Base-by-base conservation (phyloP, 2,329 filamentous ascomycete species). In the Fusarium denticulatum region DNA sequence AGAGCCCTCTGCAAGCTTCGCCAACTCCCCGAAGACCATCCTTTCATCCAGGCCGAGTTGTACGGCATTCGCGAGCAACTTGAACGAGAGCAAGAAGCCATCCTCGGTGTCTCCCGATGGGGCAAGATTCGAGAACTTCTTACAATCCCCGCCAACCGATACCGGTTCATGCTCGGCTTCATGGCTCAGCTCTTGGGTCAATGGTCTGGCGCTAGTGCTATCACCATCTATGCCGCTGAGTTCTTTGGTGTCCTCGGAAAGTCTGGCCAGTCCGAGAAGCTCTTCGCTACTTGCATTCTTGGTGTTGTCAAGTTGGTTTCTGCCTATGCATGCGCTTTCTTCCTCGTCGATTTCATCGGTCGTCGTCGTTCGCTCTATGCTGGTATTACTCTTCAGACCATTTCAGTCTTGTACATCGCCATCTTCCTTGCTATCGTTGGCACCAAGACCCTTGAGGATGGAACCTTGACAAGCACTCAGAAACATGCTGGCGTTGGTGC, bases 171-270 rank as follows among this genome's bases (percentile, higher is more conserved):
- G 66, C 57, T 69, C 2, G 66, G 66, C 12, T 69, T 69, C 9
- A 69, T 69, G 66, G 66, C 66, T 4, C 66, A 69, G 18, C 57
- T 69, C 5, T 20, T 69, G 2, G 66, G 66, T 4, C 66, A 69
- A 12, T 69, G 66, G 66, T 69, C 66, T 3, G 66, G 66, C 1
- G 66, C 66, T 3, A 69, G 64, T 11, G 66, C 66, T 3, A 69
- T 69, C 1, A 69, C 66, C 0, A 69, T 69, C 10, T 69, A 69
- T 2, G 66, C 66, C 1, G 66, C 58, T 3, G 64, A 69, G 28
- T 69, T 69, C 64, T 69, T 69, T 9, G 66, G 66, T 0, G 49
- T 69, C 11, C 64, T 69, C 0, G 66, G 66, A 40, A 69, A 69
- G 42, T 32, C 66, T n/a, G 66, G 66, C 6, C 66, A 69, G 13